These are phyloP conservation scores for Thielaviopsis populi DNA, from an alignment of 2,329 filamentous ascomycete genomes.

Conservation along the genomic window DNA sequence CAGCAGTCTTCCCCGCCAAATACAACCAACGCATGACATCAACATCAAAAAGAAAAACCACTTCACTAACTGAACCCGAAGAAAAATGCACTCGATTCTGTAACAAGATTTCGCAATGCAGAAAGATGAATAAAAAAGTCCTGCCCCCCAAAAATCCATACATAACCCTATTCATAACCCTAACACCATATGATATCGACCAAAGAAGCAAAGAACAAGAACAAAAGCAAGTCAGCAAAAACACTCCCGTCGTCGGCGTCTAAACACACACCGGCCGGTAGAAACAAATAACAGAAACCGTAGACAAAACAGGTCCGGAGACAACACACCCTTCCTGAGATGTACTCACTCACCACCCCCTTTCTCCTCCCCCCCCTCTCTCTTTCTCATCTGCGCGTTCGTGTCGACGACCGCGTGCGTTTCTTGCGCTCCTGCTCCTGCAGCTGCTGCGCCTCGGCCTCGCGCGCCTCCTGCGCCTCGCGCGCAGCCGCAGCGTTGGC, in stretches of 20 bases:
- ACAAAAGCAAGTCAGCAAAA: not conserved
- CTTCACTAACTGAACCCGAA: too few species aligned
- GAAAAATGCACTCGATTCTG: too few species aligned
- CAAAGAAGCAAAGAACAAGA: not conserved
- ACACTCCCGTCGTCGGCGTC: not conserved
- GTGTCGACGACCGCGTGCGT: slow-evolving; percentile 19
- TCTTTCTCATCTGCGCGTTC: slow-evolving; percentile 16
- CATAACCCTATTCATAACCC: not conserved
- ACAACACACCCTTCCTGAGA: not conserved
- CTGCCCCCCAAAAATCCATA: not conserved
- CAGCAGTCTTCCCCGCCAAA: too few species aligned
- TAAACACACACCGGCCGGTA: too few species aligned
- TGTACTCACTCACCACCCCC: not conserved
- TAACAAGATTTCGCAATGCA: not conserved
- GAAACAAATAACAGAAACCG: not conserved
- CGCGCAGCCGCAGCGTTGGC: slow-evolving; percentile 12
- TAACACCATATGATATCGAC: not conserved
- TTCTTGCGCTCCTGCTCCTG: slow-evolving; percentile 16
- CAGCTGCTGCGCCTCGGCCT: not conserved
- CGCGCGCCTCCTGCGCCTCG: not conserved
- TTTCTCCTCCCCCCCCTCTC: not conserved
- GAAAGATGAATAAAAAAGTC: not conserved
- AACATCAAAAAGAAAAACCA: too few species aligned
- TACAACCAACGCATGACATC: too few species aligned
- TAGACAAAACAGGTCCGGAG: not conserved